phyloP scores from a whole-genome alignment of 331 rosid genomes.

The Rosa hybrid region DNA sequence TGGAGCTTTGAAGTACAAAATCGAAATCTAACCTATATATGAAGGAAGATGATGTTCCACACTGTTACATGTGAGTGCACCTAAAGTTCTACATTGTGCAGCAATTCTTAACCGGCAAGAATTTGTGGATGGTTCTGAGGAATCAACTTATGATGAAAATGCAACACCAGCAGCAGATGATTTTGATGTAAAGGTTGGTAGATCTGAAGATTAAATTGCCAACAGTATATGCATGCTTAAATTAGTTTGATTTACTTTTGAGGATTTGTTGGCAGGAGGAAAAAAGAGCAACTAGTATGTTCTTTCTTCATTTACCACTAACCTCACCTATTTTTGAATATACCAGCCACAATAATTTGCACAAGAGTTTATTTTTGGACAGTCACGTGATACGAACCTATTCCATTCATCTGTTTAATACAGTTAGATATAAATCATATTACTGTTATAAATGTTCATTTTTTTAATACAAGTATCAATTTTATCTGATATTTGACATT shows the following conservation, averaged over 20 bases:
- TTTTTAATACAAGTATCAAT: neutral
- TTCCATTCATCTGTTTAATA: neutral
- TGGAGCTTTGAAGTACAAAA: too few species aligned
- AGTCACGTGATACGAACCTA: neutral
- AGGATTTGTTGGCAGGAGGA: constrained; percentile 62
- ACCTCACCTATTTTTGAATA: constrained; percentile 39
- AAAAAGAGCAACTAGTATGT: constrained; percentile 48
- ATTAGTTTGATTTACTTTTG: constrained; percentile 5
- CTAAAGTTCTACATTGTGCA: constrained; percentile 33
- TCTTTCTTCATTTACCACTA: constrained; percentile 63
- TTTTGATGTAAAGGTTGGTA: constrained; percentile 62
- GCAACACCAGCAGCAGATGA: constrained; percentile 41
- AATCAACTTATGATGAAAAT: constrained; percentile 50
- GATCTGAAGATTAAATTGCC: neutral
- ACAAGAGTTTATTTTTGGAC: neutral
- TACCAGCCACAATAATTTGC: neutral
- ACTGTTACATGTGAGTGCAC: neutral
- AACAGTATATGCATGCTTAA: neutral
- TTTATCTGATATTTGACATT: neutral
- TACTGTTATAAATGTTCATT: neutral
- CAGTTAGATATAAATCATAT: neutral
- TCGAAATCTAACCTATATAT: too few species aligned
- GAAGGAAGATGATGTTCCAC: too few species aligned
- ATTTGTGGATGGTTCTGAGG: constrained; percentile 55
- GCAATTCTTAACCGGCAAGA: constrained; percentile 60